phyloP scores from a whole-genome alignment of 805 yeast species.

The Hanseniaspora opuntiae region DNA sequence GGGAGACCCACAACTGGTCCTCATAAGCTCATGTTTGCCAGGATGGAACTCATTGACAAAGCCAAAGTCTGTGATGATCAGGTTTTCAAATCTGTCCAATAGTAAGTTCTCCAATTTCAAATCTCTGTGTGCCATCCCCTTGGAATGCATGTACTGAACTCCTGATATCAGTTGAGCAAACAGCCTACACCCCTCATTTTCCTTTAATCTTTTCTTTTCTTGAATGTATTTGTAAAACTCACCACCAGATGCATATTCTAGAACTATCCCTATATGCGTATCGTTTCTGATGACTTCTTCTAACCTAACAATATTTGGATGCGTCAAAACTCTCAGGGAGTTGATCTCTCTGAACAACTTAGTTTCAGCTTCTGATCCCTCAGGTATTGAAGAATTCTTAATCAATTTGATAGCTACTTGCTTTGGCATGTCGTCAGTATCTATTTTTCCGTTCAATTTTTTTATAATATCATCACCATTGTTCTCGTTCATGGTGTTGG shows the following conservation, averaged over 20 bases:
- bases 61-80: conserved; percentile 82
- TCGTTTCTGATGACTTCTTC: conserved; percentile 91
- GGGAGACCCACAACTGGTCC: conserved; percentile 92
- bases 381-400: conserved; percentile 74
- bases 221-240: conserved; percentile 88
- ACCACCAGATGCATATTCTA: conserved; percentile 95
- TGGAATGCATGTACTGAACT: conserved; percentile 82
- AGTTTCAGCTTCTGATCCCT: conserved; percentile 71
- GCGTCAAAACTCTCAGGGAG: conserved; percentile 70
- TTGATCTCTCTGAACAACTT: conserved; percentile 89
- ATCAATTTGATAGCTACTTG: conserved; percentile 91
- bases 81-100: conserved; percentile 74
- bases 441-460: conserved; percentile 1
- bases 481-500: neutral
- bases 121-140: conserved; percentile 85
- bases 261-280: conserved; percentile 86
- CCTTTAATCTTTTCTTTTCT: conserved; percentile 75
- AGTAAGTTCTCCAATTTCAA: conserved; percentile 77
- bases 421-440: conserved; percentile 31
- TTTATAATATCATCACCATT: neutral
- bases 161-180: conserved; percentile 92
- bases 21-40: conserved; percentile 60
- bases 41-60: conserved; percentile 70
- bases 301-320: conserved; percentile 83
- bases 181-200: conserved; percentile 67